Percentiles rank a stretch among this genome's conserved stretches.
These are phyloP conservation scores for Stephania cephalantha DNA, from an alignment of 164 flowering plant genomes.

Conservation along the genomic window DNA sequence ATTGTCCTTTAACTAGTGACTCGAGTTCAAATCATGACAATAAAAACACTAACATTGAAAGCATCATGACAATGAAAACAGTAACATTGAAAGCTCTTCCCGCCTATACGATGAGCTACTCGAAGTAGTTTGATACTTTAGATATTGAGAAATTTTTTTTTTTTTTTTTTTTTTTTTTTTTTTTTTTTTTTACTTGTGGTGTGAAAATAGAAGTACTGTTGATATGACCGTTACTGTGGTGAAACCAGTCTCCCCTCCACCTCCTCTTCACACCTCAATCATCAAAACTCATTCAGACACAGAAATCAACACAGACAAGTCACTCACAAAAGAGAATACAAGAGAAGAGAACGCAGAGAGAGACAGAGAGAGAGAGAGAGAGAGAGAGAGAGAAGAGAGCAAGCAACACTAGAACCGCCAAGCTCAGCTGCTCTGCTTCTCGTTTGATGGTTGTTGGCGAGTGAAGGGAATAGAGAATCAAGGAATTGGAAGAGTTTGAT, in stretches of 20 bases:
- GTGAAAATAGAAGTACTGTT: not conserved
- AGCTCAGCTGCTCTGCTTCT: not conserved
- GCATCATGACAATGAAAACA: too few species aligned
- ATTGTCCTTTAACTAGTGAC: too few species aligned
- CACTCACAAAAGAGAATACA: too few species aligned
- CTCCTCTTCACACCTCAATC: not conserved
- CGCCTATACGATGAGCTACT: too few species aligned
- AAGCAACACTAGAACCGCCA: not conserved
- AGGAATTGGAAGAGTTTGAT: constrained; percentile 10
- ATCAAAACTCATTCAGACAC: not conserved
- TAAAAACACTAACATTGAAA: too few species aligned
- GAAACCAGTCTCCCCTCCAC: not conserved
- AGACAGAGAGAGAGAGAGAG: constrained; percentile 2
- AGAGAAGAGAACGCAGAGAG: not conserved
- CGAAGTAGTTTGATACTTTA: too few species aligned
- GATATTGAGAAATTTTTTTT: too few species aligned
- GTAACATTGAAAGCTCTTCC: too few species aligned
- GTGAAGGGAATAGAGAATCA: not conserved
- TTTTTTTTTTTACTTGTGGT: too few species aligned
- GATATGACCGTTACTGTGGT: not conserved
- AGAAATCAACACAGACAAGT: too few species aligned
- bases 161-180: too few species aligned
- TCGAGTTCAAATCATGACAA: too few species aligned
- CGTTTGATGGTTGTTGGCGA: not conserved
- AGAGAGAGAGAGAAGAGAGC: not conserved